A percentile compares a stretch with the other conserved stretches of the same genome.
Conservation (phyloP, 1,284 basidiomycete species). For the Bjerkandera adusta region DNA sequence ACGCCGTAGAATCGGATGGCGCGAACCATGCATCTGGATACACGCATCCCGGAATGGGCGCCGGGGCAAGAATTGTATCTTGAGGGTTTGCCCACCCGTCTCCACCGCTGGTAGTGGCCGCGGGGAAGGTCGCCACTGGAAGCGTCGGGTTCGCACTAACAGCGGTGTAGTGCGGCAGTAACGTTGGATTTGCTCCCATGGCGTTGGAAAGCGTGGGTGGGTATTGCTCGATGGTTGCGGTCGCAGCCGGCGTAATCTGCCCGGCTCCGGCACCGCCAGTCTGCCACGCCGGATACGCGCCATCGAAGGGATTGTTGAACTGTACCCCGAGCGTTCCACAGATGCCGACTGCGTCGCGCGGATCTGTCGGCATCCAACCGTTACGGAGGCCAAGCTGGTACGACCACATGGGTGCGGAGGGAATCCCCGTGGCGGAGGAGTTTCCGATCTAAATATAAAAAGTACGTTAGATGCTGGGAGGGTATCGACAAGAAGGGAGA, state of each 20-base stretch:
- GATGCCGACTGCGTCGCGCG: constrained; percentile 59
- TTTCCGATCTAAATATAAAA: constrained; percentile 41
- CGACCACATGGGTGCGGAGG: constrained; percentile 46
- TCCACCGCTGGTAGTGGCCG: constrained; percentile 45
- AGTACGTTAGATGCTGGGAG: background rate
- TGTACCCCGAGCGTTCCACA: constrained; percentile 53
- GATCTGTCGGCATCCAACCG: constrained; percentile 77
- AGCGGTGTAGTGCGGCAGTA: constrained; percentile 63
- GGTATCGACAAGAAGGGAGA: background rate
- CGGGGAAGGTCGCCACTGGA: constrained; percentile 56
- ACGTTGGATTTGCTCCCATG: constrained; percentile 39
- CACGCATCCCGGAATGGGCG: constrained; percentile 53
- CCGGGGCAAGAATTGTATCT: constrained; percentile 53
- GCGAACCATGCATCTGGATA: constrained; percentile 66
- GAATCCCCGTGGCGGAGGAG: constrained; percentile 35
- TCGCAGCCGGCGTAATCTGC: constrained; percentile 46
- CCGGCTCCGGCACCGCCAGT: constrained; percentile 75
- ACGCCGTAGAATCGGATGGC: constrained; percentile 17
- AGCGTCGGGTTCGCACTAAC: constrained; percentile 60
- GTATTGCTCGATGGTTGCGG: constrained; percentile 47
- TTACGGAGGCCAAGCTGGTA: constrained; percentile 51
- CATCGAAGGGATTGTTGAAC: constrained; percentile 47
- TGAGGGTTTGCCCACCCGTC: constrained; percentile 69
- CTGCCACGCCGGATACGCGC: constrained; percentile 63
- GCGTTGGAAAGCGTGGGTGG: constrained; percentile 50